Base-by-base conservation (phyloP, 1,139 yeast genomes). In the Candida sp. region DNA sequence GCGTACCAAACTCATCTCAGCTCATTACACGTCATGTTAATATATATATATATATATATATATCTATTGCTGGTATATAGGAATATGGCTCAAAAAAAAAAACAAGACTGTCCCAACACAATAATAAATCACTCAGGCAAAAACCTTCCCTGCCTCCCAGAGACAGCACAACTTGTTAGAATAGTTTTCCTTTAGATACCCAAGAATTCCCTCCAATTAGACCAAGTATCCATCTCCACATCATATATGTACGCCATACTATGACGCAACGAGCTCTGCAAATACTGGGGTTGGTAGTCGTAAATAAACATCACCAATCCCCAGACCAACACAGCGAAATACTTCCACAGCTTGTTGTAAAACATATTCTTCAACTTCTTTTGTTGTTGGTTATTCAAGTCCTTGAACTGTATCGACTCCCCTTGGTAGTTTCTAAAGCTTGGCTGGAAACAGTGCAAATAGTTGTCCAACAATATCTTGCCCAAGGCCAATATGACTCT, bases 181-280 rank as follows among this genome's bases (percentile, higher is more conserved):
- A 11, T 23, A 25, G 22, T 38, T 25, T 25, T 22, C n/a, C 3
- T 17, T 17, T 60, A 70, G 50, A 70, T 49, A 8, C 80, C 79
- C 32, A 77, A 63, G 49, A 76, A 77, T 35, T 75, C 80, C 51
- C 70, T 65, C 80, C 81, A 77, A 17, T 67, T 66, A 12, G 62
- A 52, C 81, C 81, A 77, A 30, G 62, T 59, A 51, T 75, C 80
- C 68, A 70, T 61, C 54, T 77, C 81, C 33, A 75, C 81, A 45
- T 86, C 87, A 61, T 88, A 88, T 43, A 88, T 82, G 62, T 84
- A 88, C 48, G 85, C 83, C 90, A 89, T 85, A 49, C 90, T 83
- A 57, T 83, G 85, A 58, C 88, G 78, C 75, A 89, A 73, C 4
- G 90, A 83, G 52, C 81, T 77, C 62, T 88, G 94, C 50, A 89